phyloP scores from a whole-genome alignment of 106 monocot genomes.

The Vanilla planifolia region DNA sequence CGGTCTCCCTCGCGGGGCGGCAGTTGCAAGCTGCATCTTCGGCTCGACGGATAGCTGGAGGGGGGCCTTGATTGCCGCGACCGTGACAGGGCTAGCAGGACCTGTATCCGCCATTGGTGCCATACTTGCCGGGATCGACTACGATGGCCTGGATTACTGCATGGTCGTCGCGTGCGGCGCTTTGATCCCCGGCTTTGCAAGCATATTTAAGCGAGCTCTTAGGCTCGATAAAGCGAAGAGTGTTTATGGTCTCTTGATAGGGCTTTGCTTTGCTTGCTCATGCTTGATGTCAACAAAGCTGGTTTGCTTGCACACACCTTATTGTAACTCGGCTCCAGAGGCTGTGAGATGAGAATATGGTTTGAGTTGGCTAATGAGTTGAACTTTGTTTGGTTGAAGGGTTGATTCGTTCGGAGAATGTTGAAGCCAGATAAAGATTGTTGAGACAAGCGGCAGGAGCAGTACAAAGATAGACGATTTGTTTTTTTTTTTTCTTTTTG shows the following conservation, averaged over 20 bases:
- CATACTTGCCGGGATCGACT: slow-evolving; percentile 82
- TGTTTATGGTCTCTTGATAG: slow-evolving; percentile 65
- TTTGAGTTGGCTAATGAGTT: neutral
- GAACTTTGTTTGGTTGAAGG: too few species aligned
- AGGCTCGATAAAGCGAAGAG: slow-evolving; percentile 50
- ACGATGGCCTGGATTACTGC: slow-evolving; percentile 77
- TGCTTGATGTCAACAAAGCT: slow-evolving; percentile 87
- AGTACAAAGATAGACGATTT: too few species aligned
- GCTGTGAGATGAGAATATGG: slow-evolving; percentile 55
- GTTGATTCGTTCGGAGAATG: neutral
- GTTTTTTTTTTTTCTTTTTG: too few species aligned
- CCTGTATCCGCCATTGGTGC: slow-evolving; percentile 80
- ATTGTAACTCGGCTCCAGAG: slow-evolving; percentile 97
- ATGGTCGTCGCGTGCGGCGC: slow-evolving; percentile 91
- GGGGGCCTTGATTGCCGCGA: slow-evolving; percentile 65
- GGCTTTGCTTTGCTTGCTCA: slow-evolving; percentile 56
- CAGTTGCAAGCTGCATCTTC: slow-evolving; percentile 88
- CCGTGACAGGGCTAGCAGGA: slow-evolving; percentile 77
- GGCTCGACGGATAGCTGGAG: slow-evolving; percentile 93
- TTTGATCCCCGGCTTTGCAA: slow-evolving; percentile 63
- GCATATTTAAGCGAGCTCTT: slow-evolving; percentile 49
- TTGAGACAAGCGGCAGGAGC: too few species aligned
- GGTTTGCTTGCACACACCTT: slow-evolving; percentile 93
- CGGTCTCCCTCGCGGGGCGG: slow-evolving; percentile 91
- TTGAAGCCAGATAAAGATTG: too few species aligned